Percentiles rank a stretch among this genome's conserved stretches.
These are phyloP conservation scores for Solanum ahanhuiri DNA, from an alignment of 257 asterid genomes.

Conservation along the genomic window DNA sequence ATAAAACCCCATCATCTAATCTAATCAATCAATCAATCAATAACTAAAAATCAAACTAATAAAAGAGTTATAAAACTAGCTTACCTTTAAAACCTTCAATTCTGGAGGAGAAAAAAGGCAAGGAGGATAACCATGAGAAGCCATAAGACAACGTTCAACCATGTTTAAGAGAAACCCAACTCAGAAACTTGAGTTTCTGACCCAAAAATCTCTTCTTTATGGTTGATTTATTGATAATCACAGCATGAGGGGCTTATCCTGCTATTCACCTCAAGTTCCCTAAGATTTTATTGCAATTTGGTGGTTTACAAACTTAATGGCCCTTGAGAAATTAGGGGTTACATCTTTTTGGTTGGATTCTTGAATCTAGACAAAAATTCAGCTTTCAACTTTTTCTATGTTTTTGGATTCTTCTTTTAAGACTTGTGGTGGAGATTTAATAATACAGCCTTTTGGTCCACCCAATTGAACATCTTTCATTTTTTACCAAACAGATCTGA, in stretches of 20 bases:
- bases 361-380: conserved; percentile 3
- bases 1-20: neutral
- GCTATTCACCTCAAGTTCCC: conserved; percentile 26
- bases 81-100: conserved; percentile 38
- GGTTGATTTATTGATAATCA: neutral
- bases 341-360: conserved; percentile 6
- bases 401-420: neutral
- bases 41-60: neutral
- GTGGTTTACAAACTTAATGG: neutral
- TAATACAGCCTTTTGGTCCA: neutral
- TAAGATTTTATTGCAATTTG: conserved; percentile 16
- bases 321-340: neutral
- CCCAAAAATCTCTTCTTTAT: neutral
- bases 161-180: conserved; percentile 15
- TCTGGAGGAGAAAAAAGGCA: conserved; percentile 34
- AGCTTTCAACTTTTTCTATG: neutral
- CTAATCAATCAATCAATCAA: neutral
- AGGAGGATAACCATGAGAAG: conserved; percentile 55
- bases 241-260: conserved; percentile 25
- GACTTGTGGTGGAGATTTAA: neutral
- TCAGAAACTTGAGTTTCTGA: conserved; percentile 5
- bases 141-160: conserved; percentile 61
- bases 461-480: neutral
- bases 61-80: neutral
- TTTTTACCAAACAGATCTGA: neutral